Base-by-base conservation (phyloP, 2,329 filamentous ascomycete genomes). In the Botrytis hyacinthi region DNA sequence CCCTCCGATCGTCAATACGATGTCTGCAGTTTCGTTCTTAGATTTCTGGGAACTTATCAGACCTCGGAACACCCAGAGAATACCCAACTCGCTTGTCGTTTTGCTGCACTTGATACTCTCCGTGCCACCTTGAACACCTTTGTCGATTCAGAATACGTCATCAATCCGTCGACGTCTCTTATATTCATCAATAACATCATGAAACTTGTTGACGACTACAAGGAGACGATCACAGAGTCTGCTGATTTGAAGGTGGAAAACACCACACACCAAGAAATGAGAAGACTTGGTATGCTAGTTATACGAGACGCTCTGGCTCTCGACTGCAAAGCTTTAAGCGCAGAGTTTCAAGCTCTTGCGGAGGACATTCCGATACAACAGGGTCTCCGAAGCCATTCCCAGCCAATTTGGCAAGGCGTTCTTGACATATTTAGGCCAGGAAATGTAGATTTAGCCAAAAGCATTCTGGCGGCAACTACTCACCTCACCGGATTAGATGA, bases 381-480 rank as follows among this genome's bases (percentile, higher is more conserved):
- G 77, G 88, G 92, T 73, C 81, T 92, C 60, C 89, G 89, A 76
- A 89, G 91, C 29, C 88, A 93, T 73, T 95, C 93, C 0, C 86
- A 91, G 26, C 87, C 89, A 26, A 89, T 97, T 60, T 98, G 95
- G 92, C 92, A 93, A 76, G 87, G 89, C 1, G 91, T 95, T 65
- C 86, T 93, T 65, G 87, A 90, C 68, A 88, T 90, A 40, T 86
- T 96, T 67, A 87, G 89, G 76, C 86, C 89, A 42, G 87, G 90
- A 48, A 89, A 92, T 76, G 83, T 92, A n/a, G 86, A 89, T 8
- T 84, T 98, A n/a, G 93, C 93, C 0, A 91, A 89, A 67, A 89
- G 89, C 51, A 91, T 95, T 77, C 81, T 98, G 22, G 76, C 78
- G 54, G 79, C 80, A 3, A 85, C 91, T 14, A 86, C 89, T 70